A percentile compares a stretch with the other conserved stretches of the same genome.
Conservation (phyloP, 1,139 yeast species). For the Blastobotrys petasosporus region DNA sequence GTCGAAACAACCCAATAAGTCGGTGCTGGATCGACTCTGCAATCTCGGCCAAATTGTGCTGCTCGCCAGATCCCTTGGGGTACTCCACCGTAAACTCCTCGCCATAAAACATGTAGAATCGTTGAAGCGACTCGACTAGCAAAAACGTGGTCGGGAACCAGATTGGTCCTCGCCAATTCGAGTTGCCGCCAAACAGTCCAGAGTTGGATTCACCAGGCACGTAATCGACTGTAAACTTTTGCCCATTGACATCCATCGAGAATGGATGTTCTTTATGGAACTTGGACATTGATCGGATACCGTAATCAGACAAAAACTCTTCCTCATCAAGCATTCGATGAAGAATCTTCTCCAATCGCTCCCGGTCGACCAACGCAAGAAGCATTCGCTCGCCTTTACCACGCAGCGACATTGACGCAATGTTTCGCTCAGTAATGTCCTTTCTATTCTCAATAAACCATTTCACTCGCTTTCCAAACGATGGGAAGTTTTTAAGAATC, state of each 20-base stretch:
- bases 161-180: constrained; percentile 98
- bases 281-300: constrained; percentile 85
- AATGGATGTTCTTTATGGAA: constrained; percentile 84
- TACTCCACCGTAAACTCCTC: constrained; percentile 81
- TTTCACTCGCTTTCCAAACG: constrained; percentile 75
- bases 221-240: constrained; percentile 66
- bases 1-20: constrained; percentile 69
- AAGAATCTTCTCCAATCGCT: constrained; percentile 69
- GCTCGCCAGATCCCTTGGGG: constrained; percentile 82
- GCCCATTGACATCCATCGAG: constrained; percentile 79
- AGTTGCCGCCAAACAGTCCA: constrained; percentile 95
- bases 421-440: constrained; percentile 74
- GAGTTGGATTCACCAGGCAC: constrained; percentile 92
- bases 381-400: constrained; percentile 85
- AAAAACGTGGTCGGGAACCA: constrained; percentile 95
- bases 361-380: constrained; percentile 76
- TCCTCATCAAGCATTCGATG: constrained; percentile 81
- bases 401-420: constrained; percentile 79
- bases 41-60: constrained; percentile 79
- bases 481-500: constrained; percentile 69
- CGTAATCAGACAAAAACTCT: constrained; percentile 82
- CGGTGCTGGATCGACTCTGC: constrained; percentile 91
- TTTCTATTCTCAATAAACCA: constrained; percentile 80
- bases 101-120: constrained; percentile 88
- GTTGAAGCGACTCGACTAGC: constrained; percentile 80